Conservation (phyloP, 2,329 filamentous ascomycete genomes). For the Colletotrichum musicola region DNA sequence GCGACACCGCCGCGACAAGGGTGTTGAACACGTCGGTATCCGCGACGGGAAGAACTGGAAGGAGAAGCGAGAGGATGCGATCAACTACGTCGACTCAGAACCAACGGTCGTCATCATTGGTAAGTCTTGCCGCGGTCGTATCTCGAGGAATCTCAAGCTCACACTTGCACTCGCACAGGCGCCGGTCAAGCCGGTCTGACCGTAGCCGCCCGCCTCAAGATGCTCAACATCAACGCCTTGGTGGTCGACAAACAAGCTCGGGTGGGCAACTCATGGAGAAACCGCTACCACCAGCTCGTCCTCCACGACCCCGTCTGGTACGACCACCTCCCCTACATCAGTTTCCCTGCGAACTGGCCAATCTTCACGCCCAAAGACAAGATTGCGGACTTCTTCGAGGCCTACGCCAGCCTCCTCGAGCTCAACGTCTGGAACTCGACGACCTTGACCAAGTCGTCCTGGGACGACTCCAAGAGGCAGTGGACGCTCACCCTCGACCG, state of each 20-base stretch:
- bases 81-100: conserved; percentile 36
- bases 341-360: conserved; percentile 73
- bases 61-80: conserved; percentile 36
- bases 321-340: conserved; percentile 70
- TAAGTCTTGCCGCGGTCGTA: conserved; percentile 15
- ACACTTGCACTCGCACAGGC: background rate
- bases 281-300: conserved; percentile 67
- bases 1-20: conserved; percentile 58
- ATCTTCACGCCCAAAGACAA: conserved; percentile 78
- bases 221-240: conserved; percentile 64
- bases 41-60: conserved; percentile 42
- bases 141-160: background rate
- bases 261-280: conserved; percentile 72
- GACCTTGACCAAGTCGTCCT: conserved; percentile 58
- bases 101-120: conserved; percentile 41
- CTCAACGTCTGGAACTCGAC: conserved; percentile 73
- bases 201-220: conserved; percentile 65
- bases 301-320: conserved; percentile 74
- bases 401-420: conserved; percentile 71
- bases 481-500: conserved; percentile 70
- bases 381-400: conserved; percentile 73
- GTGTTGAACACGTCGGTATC: conserved; percentile 64
- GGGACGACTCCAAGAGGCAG: conserved; percentile 59
- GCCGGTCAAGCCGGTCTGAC: conserved; percentile 67
- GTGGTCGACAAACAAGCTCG: conserved; percentile 63